A percentile compares a stretch with the other conserved stretches of the same genome.
These are phyloP conservation scores for Leptographium wingfieldii DNA, from an alignment of 2,329 filamentous ascomycete genomes.

Conservation along the genomic window DNA sequence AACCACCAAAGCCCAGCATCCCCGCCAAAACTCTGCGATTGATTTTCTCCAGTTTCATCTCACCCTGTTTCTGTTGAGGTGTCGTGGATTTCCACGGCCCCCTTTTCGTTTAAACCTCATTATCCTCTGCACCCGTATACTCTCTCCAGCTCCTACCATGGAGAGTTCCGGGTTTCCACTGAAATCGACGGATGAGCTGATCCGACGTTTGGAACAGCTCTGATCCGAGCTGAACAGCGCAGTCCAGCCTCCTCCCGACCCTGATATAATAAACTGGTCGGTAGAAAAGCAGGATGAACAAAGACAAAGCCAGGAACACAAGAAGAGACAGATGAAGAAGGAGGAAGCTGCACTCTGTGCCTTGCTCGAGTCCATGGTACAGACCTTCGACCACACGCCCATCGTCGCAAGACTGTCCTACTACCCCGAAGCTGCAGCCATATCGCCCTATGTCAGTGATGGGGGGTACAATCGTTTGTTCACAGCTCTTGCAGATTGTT, in stretches of 20 bases:
- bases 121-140: no score
- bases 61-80: background rate
- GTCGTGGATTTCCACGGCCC: no score
- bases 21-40: background rate
- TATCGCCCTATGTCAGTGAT: background rate
- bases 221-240: background rate
- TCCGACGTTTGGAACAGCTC: no score
- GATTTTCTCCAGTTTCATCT: background rate
- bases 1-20: background rate
- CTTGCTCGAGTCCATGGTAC: background rate
- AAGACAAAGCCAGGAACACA: background rate
- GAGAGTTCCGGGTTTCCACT: no score
- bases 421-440: background rate
- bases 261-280: background rate
- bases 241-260: background rate
- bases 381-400: background rate
- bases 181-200: no score
- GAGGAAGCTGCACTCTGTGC: background rate
- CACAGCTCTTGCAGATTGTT: background rate
- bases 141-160: no score
- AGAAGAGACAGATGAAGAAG: background rate
- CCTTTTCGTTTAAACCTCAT: no score
- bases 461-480: background rate
- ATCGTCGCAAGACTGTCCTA: background rate
- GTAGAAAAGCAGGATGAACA: background rate